Base-by-base conservation (phyloP, 768 basidiomycete species). In the Suillus discolor region DNA sequence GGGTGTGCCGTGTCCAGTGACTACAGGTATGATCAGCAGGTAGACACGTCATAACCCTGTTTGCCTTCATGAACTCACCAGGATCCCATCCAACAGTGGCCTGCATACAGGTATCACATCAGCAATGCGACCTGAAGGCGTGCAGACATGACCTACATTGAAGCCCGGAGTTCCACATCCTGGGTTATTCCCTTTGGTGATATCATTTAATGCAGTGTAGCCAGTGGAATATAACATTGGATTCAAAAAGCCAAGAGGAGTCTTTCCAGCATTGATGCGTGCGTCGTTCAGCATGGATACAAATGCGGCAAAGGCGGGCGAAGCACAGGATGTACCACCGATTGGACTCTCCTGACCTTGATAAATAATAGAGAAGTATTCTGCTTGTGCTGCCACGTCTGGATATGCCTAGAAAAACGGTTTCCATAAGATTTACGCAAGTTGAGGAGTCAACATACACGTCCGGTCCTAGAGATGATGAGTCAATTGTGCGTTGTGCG, bases 281-380 rank as follows among this genome's bases (percentile, higher is more conserved):
- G 83, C 87, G 64, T 91, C 88, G 62, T 91, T 90, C 61, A 92
- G 76, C 67, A 92, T 81, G 3, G 89, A 81, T 20, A 91, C 79
- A 61, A 92, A 78, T 31, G 82, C 85, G 8, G 90, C 83, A 65
- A 93, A 88, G 0, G 88, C 81, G 0, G 90, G 91, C 9, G 87
- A 71, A 1, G 89, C 72, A 0, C 87, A 87, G 16, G 89, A 90
- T 2, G 91, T 93, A 41, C 91, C 91, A 1, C 79, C 83, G 63
- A 87, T 81, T 1, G 74, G 72, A n/a, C 65, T 66, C 15, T 78
- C 38, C 8, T 57, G n/a, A 4, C 87, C 87, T 34, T 71, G 62
- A 57, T 81, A 74, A 74, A 81, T 80, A 49, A 90, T 80, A 15
- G 76, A 73, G 80, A 85, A 91, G 44, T 77, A 72, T 51, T 74